These are phyloP conservation scores for Strobilomyces dryophilus DNA, from an alignment of 768 basidiomycete species.

Conservation along the genomic window DNA sequence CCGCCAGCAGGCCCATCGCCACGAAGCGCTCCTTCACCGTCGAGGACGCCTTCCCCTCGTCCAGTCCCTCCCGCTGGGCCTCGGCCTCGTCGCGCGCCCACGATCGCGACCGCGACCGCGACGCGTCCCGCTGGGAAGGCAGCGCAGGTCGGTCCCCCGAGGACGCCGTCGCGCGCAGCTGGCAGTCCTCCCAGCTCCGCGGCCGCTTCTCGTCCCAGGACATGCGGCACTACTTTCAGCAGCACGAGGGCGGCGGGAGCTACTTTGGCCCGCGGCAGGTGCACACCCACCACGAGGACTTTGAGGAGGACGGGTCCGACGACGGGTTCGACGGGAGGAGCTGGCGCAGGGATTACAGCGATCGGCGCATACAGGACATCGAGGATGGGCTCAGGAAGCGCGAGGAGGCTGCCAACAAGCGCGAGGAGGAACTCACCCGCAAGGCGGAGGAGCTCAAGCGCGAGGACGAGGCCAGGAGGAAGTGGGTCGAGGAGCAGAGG, in stretches of 20 bases:
- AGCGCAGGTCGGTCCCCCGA: slow-evolving; percentile 28
- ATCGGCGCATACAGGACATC: slow-evolving; percentile 30
- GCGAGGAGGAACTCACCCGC: slow-evolving; percentile 32
- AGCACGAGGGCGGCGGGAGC: slow-evolving; percentile 8
- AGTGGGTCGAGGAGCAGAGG: slow-evolving; percentile 23
- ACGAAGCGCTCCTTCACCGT: slow-evolving; percentile 26
- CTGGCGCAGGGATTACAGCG: slow-evolving; percentile 31
- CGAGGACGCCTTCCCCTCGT: slow-evolving; percentile 21
- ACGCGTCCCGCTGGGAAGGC: slow-evolving; percentile 21
- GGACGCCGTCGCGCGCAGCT: slow-evolving; percentile 24
- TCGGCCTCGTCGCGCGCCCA: slow-evolving; percentile 20
- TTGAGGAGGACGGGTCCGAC: slow-evolving; percentile 28
- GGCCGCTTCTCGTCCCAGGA: slow-evolving; percentile 29
- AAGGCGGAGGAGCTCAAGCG: slow-evolving; percentile 35
- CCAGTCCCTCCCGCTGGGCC: slow-evolving; percentile 23
- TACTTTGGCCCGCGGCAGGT: slow-evolving; percentile 16
- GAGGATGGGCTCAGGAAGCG: slow-evolving; percentile 29
- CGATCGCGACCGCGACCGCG: no score
- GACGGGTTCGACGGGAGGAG: slow-evolving; percentile 30
- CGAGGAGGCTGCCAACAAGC: slow-evolving; percentile 32
- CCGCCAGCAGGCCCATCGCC: slow-evolving; percentile 31
- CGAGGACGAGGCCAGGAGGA: slow-evolving; percentile 27
- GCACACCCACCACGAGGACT: slow-evolving; percentile 27
- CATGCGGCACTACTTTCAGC: slow-evolving; percentile 25
- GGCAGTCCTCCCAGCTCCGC: slow-evolving; percentile 28